Conservation (phyloP, 441 rosid species). For the Omphalea diandra region DNA sequence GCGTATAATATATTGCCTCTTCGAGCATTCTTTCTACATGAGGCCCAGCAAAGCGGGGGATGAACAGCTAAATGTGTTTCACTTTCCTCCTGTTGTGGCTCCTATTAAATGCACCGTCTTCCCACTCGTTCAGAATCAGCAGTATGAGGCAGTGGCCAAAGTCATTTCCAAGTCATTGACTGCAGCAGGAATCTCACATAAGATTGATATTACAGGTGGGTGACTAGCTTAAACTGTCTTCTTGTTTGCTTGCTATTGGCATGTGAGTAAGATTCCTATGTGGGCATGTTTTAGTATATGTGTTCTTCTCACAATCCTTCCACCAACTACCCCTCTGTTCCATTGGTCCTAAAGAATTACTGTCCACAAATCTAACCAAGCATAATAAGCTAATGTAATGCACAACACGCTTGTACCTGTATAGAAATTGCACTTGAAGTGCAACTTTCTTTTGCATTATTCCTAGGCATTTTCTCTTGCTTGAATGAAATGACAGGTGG, state of each 20-base stretch:
- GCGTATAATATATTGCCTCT: conserved; percentile 69
- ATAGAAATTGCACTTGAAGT: background rate
- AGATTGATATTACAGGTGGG: conserved; percentile 70
- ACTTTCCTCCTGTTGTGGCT: conserved; percentile 71
- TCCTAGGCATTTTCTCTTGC: background rate
- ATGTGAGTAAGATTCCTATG: background rate
- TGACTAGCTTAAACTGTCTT: background rate
- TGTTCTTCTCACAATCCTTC: background rate
- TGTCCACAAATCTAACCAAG: background rate
- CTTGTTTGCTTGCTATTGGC: background rate
- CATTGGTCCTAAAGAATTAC: background rate
- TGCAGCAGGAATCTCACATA: conserved; percentile 63
- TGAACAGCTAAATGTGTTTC: conserved; percentile 65
- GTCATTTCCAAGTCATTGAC: conserved; percentile 60
- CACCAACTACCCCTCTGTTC: background rate
- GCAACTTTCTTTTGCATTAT: background rate
- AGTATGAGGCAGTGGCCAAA: conserved; percentile 60
- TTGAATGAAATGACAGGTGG: too few relatives aligned
- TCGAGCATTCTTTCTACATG: conserved; percentile 62
- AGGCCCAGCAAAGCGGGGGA: conserved; percentile 70
- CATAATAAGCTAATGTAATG: background rate
- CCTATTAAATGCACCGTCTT: conserved; percentile 76
- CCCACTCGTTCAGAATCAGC: conserved; percentile 67
- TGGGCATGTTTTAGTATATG: background rate
- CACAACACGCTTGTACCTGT: background rate